phyloP scores from a whole-genome alignment of 768 basidiomycete species.

The Suillus hirtellus region DNA sequence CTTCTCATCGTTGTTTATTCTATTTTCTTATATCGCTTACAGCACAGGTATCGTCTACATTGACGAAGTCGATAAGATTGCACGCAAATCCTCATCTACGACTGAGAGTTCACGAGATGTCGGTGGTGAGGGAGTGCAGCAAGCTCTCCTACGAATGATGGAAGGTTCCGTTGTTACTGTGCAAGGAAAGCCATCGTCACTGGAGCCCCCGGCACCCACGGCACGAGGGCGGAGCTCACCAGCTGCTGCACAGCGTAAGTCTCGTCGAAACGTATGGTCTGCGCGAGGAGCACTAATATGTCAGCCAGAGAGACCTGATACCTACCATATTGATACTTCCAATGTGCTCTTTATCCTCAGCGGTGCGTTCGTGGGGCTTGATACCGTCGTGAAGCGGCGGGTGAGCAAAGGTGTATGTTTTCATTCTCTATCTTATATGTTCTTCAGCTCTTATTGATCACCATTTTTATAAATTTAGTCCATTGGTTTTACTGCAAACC shows the following conservation, averaged over 20 bases:
- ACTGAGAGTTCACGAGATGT: conserved; percentile 82
- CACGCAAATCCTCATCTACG: conserved; percentile 52
- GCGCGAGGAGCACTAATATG: background rate
- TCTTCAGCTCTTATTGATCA: conserved; percentile 6
- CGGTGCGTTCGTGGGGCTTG: conserved; percentile 93
- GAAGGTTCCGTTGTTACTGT: conserved; percentile 88
- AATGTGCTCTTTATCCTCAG: conserved; percentile 95
- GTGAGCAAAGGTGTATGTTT: conserved; percentile 79
- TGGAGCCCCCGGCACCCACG: conserved; percentile 49
- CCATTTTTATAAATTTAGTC: conserved; percentile 50
- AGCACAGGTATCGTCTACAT: conserved; percentile 96
- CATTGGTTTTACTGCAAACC: conserved; percentile 77
- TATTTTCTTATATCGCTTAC: conserved; percentile 13
- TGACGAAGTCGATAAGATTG: conserved; percentile 95
- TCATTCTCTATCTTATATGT: background rate
- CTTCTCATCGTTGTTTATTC: background rate
- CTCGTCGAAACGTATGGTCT: conserved; percentile 33
- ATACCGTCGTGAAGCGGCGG: conserved; percentile 75
- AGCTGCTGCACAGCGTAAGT: conserved; percentile 22
- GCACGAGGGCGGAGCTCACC: conserved; percentile 45
- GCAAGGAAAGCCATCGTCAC: conserved; percentile 62
- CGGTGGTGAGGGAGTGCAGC: conserved; percentile 95
- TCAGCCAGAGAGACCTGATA: conserved; percentile 57
- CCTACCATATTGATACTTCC: conserved; percentile 79
- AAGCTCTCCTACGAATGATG: conserved; percentile 89